Evolutionary conservation across 352 stramenopile species (phyloP), one percentile per base, ranked within the genome.

Genomic region (Globisporangium mamillatum): DNA sequence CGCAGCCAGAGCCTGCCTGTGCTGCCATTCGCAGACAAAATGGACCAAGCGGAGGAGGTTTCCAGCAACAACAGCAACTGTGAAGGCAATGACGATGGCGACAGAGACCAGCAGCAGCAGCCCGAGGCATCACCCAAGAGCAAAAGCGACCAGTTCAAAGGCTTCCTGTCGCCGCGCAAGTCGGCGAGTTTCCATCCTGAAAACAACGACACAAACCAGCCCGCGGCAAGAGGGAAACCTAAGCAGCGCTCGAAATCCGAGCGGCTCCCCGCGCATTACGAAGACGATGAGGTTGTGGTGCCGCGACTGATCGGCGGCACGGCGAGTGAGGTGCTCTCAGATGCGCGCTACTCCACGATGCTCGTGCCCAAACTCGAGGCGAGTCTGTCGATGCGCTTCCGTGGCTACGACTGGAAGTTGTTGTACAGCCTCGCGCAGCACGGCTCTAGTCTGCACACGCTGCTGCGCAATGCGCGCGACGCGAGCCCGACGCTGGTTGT

Each of bases 381-480:
- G n/a, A 86, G 75, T 34, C 65, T 93, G n/a, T 66, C 82, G 22
- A 70, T 64, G 44, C 75, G 72, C 46, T 75, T 77, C 20, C 79
- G 80, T 29, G 81, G 77, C 29, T 83, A 93, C 62, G 82, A 93
- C 68, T 93, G 85, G 85, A 76, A 83, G 38, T 50, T 88, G 66
- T 65, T 89, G 4, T 90, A 88, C 73, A 90, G 79, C 46, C 69
- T 89, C 4, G 66, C 75, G 6, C 81, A 91, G 69, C 75, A 93
- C 68, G 85, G 85, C n/a, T 86, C 78, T 46, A 91, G 81, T 64
- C 71, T 93, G 4, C 78, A 88, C 34, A 84, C 82, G 9, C 70
- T 93, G 16, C 72, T 91, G 67, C 73, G 72, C 38, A 84, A 81
- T 58, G 71, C 66, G 1, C 71, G 69, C 3, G 74, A 74, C 53